Conservation (phyloP, 1,284 basidiomycete genomes). For the Heliocybe sulcata region DNA sequence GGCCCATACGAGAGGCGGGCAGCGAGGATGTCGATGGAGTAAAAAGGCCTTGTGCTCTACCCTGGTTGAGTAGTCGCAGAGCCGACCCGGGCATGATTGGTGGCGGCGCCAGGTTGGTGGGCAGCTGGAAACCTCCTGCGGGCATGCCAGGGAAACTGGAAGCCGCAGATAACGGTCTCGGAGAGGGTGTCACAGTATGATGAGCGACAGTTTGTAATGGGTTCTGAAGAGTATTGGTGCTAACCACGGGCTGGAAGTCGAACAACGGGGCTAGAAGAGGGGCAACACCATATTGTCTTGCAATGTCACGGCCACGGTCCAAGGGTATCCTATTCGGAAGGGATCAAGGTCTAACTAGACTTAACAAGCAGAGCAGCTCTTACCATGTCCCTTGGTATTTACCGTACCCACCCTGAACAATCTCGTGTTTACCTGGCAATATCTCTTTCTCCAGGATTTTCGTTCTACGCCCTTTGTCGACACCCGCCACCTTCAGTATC, state of each 20-base stretch:
- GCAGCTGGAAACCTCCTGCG: slow-evolving; percentile 34
- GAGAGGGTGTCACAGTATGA: slow-evolving; percentile 39
- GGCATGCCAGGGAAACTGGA: slow-evolving; percentile 33
- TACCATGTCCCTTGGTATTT: slow-evolving; percentile 99
- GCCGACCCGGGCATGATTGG: slow-evolving; percentile 79
- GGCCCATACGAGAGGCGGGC: slow-evolving; percentile 26
- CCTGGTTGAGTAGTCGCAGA: slow-evolving; percentile 72
- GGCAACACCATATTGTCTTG: slow-evolving; percentile 84
- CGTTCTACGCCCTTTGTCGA: slow-evolving; percentile 93
- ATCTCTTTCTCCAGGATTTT: slow-evolving; percentile 99
- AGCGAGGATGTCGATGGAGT: slow-evolving; percentile 67
- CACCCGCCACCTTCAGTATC: slow-evolving; percentile 97
- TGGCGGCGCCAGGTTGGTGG: slow-evolving; percentile 59
- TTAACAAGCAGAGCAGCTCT: slow-evolving; percentile 13
- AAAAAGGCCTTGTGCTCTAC: slow-evolving; percentile 78
- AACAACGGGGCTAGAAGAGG: slow-evolving; percentile 83
- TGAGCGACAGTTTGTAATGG: slow-evolving; percentile 29
- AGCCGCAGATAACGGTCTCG: slow-evolving; percentile 44
- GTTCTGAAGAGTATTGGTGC: slow-evolving; percentile 48
- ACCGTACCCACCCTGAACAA: slow-evolving; percentile 98
- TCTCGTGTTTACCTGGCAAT: slow-evolving; percentile 93
- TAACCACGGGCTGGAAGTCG: slow-evolving; percentile 81
- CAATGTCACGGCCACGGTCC: slow-evolving; percentile 84
- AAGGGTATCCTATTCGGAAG: slow-evolving; percentile 74
- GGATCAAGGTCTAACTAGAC: slow-evolving; percentile 5